A percentile compares a stretch with the other conserved stretches of the same genome.
Conservation (phyloP, 352 stramenopile species). For the Blastocystis sp. region DNA sequence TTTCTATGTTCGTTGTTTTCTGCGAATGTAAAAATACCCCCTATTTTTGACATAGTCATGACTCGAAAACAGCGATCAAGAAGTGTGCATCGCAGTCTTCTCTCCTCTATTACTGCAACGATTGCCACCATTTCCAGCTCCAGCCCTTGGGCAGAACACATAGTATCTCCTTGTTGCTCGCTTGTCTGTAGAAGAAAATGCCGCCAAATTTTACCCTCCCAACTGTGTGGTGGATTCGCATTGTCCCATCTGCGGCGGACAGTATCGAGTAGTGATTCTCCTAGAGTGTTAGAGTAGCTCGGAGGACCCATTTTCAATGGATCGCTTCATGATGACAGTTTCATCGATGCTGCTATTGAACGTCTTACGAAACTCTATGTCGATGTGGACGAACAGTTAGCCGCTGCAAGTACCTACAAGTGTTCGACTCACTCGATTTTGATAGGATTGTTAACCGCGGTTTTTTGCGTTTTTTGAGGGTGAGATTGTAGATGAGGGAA, state of each 20-base stretch:
- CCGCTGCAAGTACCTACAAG: slow-evolving; percentile 57
- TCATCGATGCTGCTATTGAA: slow-evolving; percentile 68
- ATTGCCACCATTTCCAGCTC: slow-evolving; percentile 93
- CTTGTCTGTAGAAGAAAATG: background rate
- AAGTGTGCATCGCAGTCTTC: slow-evolving; percentile 70
- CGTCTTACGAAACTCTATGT: slow-evolving; percentile 69
- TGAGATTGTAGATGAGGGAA: slow-evolving; percentile 71
- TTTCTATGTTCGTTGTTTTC: slow-evolving; percentile 99
- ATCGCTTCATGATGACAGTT: slow-evolving; percentile 60
- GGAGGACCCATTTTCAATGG: slow-evolving; percentile 25
- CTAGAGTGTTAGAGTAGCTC: background rate
- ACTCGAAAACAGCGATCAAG: slow-evolving; percentile 34
- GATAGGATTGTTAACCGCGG: slow-evolving; percentile 85
- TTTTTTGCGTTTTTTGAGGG: slow-evolving; percentile 63
- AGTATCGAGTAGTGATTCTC: background rate
- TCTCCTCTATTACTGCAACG: slow-evolving; percentile 81
- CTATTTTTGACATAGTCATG: background rate
- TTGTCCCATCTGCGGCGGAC: background rate
- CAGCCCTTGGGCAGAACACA: slow-evolving; percentile 75
- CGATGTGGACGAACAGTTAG: slow-evolving; percentile 68
- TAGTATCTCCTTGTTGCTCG: background rate
- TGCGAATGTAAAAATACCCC: slow-evolving; percentile 85
- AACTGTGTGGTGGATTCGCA: slow-evolving; percentile 40
- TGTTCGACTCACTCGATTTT: slow-evolving; percentile 85
- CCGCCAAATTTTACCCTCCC: slow-evolving; percentile 1